Percentiles rank a stretch among this genome's conserved stretches.
phyloP scores from a whole-genome alignment of 2,329 filamentous ascomycete species.

The Orbilia quercus region DNA sequence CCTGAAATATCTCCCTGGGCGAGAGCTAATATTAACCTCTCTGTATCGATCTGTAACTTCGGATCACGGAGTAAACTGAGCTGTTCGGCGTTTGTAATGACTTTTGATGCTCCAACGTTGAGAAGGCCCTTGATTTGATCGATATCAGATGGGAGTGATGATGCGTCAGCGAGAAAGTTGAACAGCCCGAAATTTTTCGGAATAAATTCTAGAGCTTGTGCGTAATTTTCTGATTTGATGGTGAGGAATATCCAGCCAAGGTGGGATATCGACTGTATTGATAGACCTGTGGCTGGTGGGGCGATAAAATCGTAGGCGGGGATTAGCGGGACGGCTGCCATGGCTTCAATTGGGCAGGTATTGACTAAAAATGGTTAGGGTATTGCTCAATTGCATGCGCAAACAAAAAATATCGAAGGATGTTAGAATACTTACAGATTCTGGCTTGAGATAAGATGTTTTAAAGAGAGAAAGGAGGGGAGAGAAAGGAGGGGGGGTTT shows the following conservation, averaged over 20 bases:
- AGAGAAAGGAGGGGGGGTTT: conserved; percentile 17
- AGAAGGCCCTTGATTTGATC: conserved; percentile 79
- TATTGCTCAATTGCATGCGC: conserved; percentile 19
- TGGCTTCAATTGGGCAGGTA: conserved; percentile 22
- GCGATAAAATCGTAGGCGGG: conserved; percentile 66
- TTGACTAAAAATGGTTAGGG: conserved; percentile 7
- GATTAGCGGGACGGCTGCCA: conserved; percentile 65
- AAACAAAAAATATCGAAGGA: conserved; percentile 1
- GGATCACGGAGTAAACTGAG: conserved; percentile 68
- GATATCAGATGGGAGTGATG: conserved; percentile 74
- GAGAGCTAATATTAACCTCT: conserved; percentile 70
- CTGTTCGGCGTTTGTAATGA: conserved; percentile 81
- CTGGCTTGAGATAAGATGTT: background rate
- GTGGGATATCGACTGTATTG: conserved; percentile 69
- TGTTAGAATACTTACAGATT: conserved; percentile 8
- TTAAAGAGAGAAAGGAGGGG: conserved; percentile 6
- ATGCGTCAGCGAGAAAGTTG: conserved; percentile 80
- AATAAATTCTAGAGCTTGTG: conserved; percentile 68
- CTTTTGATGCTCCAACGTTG: conserved; percentile 83
- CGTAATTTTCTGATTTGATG: conserved; percentile 66
- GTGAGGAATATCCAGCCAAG: conserved; percentile 70
- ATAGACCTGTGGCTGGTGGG: conserved; percentile 66
- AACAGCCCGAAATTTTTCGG: conserved; percentile 69
- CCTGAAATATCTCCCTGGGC: conserved; percentile 60
- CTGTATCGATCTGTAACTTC: conserved; percentile 66